Percentiles rank a stretch among this genome's conserved stretches.
Evolutionary conservation across 139 green algal genomes (phyloP).

Genomic region (Monoraphidium neglectum): DNA sequence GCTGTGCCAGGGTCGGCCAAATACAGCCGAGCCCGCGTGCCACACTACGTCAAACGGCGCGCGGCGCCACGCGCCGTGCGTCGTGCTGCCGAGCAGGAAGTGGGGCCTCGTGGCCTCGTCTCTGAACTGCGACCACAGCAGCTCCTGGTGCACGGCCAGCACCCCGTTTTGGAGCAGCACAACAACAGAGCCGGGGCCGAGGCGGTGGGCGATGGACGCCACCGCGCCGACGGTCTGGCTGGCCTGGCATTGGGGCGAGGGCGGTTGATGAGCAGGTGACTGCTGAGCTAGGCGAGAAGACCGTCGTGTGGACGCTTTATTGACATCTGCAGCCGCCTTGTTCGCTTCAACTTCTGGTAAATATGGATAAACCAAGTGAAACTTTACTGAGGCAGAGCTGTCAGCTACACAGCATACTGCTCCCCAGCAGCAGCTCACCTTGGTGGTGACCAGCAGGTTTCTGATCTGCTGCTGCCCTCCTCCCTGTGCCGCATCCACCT

Average conservation of each 20-base stretch:
- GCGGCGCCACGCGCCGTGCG: slow-evolving; percentile 17
- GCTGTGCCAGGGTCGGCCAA: slow-evolving; percentile 6
- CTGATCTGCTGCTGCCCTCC: background rate
- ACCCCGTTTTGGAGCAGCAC: slow-evolving; percentile 31
- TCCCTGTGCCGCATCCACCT: background rate
- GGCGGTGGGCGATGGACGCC: background rate
- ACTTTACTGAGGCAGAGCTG: too few relatives aligned
- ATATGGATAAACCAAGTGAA: too few relatives aligned
- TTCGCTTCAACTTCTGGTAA: too few relatives aligned
- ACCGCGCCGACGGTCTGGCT: slow-evolving; percentile 15
- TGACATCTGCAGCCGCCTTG: too few relatives aligned
- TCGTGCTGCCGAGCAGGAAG: slow-evolving; percentile 24
- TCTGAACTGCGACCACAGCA: slow-evolving; percentile 1
- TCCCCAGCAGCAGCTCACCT: background rate
- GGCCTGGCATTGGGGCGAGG: background rate
- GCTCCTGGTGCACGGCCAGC: slow-evolving; percentile 22
- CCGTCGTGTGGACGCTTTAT: too few relatives aligned
- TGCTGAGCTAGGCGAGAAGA: too few relatives aligned
- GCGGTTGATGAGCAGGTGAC: too few relatives aligned
- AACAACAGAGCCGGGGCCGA: slow-evolving; percentile 1
- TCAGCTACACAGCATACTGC: too few relatives aligned
- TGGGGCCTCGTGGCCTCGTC: background rate
- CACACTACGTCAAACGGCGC: slow-evolving; percentile 8
- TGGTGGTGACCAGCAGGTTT: slow-evolving; percentile 27
- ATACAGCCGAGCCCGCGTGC: slow-evolving; percentile 6